Conservation (phyloP, 257 asterid species). For the Solanum dulcamara region DNA sequence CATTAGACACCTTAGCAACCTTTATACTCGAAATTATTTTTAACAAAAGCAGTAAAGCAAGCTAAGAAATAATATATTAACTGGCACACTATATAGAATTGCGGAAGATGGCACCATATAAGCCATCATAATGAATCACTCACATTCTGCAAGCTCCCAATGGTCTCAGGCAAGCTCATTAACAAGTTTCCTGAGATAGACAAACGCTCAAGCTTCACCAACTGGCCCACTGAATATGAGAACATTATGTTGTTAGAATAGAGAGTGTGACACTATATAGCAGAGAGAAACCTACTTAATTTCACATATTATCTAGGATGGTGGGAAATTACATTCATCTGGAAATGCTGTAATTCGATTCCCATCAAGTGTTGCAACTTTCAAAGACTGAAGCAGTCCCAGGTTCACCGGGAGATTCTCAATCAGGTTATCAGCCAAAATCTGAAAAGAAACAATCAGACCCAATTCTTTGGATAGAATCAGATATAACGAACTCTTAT, state of each 20-base stretch:
- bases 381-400: slow-evolving; percentile 84
- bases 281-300: not conserved
- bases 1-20: not conserved
- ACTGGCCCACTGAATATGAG: slow-evolving; percentile 78
- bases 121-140: slow-evolving; percentile 19
- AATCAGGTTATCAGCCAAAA: slow-evolving; percentile 73
- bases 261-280: not conserved
- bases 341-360: slow-evolving; percentile 73
- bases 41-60: not conserved
- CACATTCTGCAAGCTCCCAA: slow-evolving; percentile 97
- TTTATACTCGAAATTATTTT: not conserved
- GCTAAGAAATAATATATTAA: not conserved
- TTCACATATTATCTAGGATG: not conserved
- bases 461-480: not conserved
- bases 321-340: slow-evolving; percentile 68
- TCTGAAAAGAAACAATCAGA: slow-evolving; percentile 23
- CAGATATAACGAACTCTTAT: not conserved
- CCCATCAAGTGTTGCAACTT: slow-evolving; percentile 73
- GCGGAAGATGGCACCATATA: not conserved
- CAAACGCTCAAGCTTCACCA: slow-evolving; percentile 87
- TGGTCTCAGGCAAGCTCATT: slow-evolving; percentile 70
- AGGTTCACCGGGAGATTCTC: slow-evolving; percentile 70
- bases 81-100: not conserved
- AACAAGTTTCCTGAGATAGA: slow-evolving; percentile 65
- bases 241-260: not conserved